A percentile compares a stretch with the other conserved stretches of the same genome.
Conservation (phyloP, 257 asterid genomes). For the Ophiorrhiza pumila region DNA sequence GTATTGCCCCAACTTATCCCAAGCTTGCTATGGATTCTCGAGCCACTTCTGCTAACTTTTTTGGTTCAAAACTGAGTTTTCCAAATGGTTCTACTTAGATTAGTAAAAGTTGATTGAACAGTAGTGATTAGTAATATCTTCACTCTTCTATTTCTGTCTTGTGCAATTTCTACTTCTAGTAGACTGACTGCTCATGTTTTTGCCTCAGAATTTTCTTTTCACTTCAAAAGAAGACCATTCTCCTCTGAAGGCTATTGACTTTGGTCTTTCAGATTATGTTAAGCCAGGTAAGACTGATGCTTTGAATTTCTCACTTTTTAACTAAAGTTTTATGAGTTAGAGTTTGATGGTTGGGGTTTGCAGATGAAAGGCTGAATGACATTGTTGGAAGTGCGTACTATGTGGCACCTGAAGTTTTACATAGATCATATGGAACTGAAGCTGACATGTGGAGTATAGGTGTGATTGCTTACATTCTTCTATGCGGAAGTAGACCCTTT, state of each 20-base stretch:
- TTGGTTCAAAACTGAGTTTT: not conserved
- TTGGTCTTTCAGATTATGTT: constrained; percentile 89
- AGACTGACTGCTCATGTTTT: constrained; percentile 16
- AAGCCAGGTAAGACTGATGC: constrained; percentile 64
- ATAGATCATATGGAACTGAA: constrained; percentile 88
- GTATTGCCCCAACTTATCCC: not conserved
- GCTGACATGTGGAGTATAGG: constrained; percentile 99
- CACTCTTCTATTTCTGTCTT: not conserved
- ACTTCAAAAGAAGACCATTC: constrained; percentile 71
- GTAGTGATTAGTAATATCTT: not conserved
- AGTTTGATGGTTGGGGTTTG: constrained; percentile 21
- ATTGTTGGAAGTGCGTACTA: constrained; percentile 91
- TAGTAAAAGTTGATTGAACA: not conserved
- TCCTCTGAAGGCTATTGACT: constrained; percentile 81
- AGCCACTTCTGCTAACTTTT: not conserved
- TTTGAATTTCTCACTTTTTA: not conserved
- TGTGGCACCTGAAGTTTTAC: constrained; percentile 80
- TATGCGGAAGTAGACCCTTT: constrained; percentile 83
- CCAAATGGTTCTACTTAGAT: not conserved
- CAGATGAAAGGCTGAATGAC: constrained; percentile 85
- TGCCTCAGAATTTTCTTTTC: constrained; percentile 76
- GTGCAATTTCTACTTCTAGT: constrained; percentile 4
- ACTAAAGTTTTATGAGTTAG: constrained; percentile 8
- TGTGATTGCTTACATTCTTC: constrained; percentile 84
- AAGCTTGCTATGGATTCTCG: not conserved